Conservation (phyloP, 106 monocot genomes). For the Platanthera guangdongensis region DNA sequence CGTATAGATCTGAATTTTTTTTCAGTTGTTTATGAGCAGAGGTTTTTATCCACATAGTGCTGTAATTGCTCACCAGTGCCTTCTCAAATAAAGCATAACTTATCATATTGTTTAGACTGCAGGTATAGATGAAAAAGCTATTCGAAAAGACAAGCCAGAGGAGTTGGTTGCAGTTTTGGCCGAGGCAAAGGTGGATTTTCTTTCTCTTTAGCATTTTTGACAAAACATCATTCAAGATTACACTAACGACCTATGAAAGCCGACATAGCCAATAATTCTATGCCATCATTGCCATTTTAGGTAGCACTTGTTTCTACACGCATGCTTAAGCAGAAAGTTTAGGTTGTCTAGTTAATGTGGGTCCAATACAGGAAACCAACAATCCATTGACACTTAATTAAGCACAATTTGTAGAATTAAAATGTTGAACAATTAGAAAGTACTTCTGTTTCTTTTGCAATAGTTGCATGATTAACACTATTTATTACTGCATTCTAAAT, state of each 20-base stretch:
- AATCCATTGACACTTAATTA: not conserved
- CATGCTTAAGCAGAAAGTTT: not conserved
- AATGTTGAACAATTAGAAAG: not conserved
- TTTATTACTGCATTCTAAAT: not conserved
- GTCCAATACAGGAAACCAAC: not conserved
- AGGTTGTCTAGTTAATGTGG: not conserved
- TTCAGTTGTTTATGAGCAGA: no score
- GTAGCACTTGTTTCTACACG: not conserved
- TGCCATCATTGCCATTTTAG: not conserved
- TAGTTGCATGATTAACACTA: not conserved
- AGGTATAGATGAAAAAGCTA: conserved; percentile 80
- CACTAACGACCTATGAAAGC: not conserved
- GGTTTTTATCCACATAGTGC: no score
- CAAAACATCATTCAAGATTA: not conserved
- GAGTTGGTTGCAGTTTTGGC: conserved; percentile 84
- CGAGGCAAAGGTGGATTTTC: conserved; percentile 63
- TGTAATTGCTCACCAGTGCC: no score
- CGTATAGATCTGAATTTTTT: no score
- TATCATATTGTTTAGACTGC: conserved; percentile 55
- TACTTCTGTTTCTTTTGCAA: not conserved
- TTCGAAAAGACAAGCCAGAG: conserved; percentile 73
- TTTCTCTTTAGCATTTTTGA: not conserved
- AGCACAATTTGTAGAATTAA: not conserved
- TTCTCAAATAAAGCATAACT: not conserved
- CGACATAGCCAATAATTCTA: not conserved